Evolutionary conservation across 345 rosid species (phyloP).

Genomic region (Eucalyptus pauciflora): DNA sequence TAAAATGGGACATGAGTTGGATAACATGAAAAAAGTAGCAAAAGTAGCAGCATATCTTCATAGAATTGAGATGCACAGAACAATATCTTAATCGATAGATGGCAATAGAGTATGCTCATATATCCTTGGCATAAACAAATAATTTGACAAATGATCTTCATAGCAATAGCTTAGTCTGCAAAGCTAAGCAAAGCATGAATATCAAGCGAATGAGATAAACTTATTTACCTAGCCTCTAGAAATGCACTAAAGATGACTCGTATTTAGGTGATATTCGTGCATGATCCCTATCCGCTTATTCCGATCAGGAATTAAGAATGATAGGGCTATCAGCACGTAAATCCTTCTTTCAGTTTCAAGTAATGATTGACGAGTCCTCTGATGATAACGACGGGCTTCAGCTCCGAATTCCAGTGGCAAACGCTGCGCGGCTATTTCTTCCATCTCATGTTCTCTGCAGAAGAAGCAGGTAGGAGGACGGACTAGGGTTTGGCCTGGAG

Average conservation of each 20-base stretch:
- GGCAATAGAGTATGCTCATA: neutral
- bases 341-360: neutral
- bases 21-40: neutral
- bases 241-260: rapidly evolving
- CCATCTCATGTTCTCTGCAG: neutral
- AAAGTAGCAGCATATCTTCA: neutral
- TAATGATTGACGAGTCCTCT: neutral
- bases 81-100: neutral
- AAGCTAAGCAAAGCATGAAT: neutral
- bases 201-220: neutral
- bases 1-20: neutral
- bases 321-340: neutral
- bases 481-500: neutral
- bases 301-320: rapidly evolving
- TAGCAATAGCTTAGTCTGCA: neutral
- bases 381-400: rapidly evolving
- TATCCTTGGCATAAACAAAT: neutral
- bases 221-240: rapidly evolving
- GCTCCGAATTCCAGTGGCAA: neutral
- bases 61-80: neutral
- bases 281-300: neutral
- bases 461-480: neutral
- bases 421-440: neutral
- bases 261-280: slow-evolving; percentile 5
- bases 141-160: neutral